phyloP scores from a whole-genome alignment of 2,329 filamentous ascomycete species.

The Nothophoma quercina region DNA sequence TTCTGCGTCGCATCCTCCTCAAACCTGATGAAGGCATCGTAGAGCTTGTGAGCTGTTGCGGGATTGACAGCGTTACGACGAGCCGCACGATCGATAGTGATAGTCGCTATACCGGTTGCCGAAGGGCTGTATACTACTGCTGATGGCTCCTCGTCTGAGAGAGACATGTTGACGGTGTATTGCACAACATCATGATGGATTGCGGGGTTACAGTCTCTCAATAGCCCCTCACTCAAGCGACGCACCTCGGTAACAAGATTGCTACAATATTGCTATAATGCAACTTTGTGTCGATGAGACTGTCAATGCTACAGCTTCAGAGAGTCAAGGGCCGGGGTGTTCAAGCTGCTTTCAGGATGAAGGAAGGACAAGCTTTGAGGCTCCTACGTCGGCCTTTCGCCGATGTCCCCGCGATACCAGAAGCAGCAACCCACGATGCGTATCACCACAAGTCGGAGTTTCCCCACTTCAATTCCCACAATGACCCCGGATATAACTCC shows the following conservation, averaged over 20 bases:
- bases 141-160: constrained; percentile 8
- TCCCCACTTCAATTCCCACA: background rate
- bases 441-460: background rate
- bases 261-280: no score
- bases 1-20: constrained; percentile 61
- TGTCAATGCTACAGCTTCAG: no score
- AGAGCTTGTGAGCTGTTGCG: constrained; percentile 58
- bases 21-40: constrained; percentile 58
- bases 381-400: background rate
- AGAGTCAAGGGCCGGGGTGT: no score
- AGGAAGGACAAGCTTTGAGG: constrained; percentile 2
- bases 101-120: constrained; percentile 59
- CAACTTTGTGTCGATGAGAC: no score
- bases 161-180: background rate
- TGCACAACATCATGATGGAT: background rate
- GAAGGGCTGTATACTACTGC: constrained; percentile 29
- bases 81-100: constrained; percentile 61
- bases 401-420: background rate
- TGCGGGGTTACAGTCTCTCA: background rate
- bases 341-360: no score
- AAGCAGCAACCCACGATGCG: background rate
- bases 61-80: constrained; percentile 62
- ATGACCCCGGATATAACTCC: background rate
- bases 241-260: constrained; percentile 6
- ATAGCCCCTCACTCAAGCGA: background rate